These are phyloP conservation scores for Fraxinus floribunda DNA, from an alignment of 305 asterid species.

Conservation along the genomic window DNA sequence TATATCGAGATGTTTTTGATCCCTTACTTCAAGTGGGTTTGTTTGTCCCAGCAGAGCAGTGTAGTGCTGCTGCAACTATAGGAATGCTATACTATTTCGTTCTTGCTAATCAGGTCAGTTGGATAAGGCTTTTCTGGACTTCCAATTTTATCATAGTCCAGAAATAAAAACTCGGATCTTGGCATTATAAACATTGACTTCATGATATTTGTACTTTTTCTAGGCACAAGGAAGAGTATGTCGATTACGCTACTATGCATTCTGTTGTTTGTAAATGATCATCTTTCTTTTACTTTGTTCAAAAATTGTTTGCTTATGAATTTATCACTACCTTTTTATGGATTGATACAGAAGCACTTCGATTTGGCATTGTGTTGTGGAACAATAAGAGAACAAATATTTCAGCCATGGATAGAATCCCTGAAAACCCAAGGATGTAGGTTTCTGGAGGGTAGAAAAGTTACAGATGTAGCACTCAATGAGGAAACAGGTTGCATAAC, in stretches of 20 bases:
- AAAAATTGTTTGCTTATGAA: not conserved
- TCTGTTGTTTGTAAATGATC: not conserved
- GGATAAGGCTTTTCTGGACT: not conserved
- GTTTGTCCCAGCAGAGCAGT: slow-evolving; percentile 59
- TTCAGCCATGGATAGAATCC: slow-evolving; percentile 53
- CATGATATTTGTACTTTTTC: not conserved
- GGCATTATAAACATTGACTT: not conserved
- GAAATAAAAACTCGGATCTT: not conserved
- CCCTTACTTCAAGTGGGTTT: slow-evolving; percentile 64
- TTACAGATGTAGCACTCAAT: slow-evolving; percentile 43
- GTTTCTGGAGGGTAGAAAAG: slow-evolving; percentile 52
- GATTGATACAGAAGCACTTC: slow-evolving; percentile 40
- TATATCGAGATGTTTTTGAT: slow-evolving; percentile 40
- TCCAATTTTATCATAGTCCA: not conserved
- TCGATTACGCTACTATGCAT: not conserved
- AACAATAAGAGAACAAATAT: slow-evolving; percentile 45
- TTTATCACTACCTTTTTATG: not conserved
- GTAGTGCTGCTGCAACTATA: slow-evolving; percentile 63
- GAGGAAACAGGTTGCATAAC: slow-evolving; percentile 49
- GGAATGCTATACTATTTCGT: slow-evolving; percentile 49
- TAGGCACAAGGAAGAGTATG: not conserved
- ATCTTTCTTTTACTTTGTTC: not conserved
- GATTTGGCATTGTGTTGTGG: slow-evolving; percentile 58
- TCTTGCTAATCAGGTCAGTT: slow-evolving; percentile 54
- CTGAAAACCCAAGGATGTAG: slow-evolving; percentile 53